Evolutionary conservation across 495 filamentous ascomycete species (phyloP), one percentile per base, ranked within the genome.

Genomic region (Penicillium roqueforti): DNA sequence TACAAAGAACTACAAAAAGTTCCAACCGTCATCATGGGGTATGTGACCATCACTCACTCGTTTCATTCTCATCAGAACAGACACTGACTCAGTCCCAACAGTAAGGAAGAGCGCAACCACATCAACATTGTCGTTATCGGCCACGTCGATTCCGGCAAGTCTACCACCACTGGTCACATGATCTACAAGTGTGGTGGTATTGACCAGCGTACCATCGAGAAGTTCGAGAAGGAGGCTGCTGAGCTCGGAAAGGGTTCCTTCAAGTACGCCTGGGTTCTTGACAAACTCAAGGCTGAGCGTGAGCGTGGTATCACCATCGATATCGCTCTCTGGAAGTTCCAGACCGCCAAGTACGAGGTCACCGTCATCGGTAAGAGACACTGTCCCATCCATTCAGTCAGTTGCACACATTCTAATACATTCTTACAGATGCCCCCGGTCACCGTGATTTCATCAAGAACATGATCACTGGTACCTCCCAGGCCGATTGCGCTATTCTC

Each of bases 361-460:
- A 96, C 92, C 68, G 92, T 96, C 86, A 97, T 96, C 76, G 91
- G 88, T 92, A 85, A 66, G 81, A 76, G 56, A 29, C 43, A 29
- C 43, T 45, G 41, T 34, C 40, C 16, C 37, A 10, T 28, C 16
- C 22, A 14, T 13, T 40, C 50, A 19, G 10, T 36, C 18, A 19
- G 51, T 31, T 51, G 44, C 29, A 52, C 56, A 56, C 57, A 32
- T 3, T 54, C 40, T 59, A 68, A 48, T 64, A 14, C 19, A 43
- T 22, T 38, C 29, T 34, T 59, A 32, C 66, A 91, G 91, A 98
- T 76, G 93, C 93, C 80, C 93, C 93, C 68, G 93, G 93, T 79
- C 93, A 98, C 80, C 93, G 93, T 90, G 93, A 98, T 74, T 98
- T 98, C 83, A 98, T 98, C 89, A 98, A 98, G 93, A 97, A 96